Evolutionary conservation across 768 basidiomycete genomes (phyloP).

Genomic region (Cystobasidium ongulense): DNA sequence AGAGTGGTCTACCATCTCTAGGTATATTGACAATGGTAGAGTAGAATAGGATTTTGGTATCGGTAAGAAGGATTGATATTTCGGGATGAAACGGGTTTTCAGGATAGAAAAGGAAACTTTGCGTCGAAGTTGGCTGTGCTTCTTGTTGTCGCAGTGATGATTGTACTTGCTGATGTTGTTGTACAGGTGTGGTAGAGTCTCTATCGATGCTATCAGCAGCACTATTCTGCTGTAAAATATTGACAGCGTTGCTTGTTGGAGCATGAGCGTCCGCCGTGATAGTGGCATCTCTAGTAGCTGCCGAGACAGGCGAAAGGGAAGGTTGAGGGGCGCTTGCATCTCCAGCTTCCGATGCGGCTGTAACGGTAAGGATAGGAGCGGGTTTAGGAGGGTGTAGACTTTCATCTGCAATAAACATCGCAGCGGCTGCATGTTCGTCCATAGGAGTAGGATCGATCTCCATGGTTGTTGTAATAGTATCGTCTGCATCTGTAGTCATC

Average conservation of each 20-base stretch:
- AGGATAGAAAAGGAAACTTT: slow-evolving; percentile 30
- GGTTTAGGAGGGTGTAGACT: slow-evolving; percentile 6
- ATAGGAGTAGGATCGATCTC: slow-evolving; percentile 1
- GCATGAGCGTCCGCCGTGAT: background rate
- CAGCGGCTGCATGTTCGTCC: slow-evolving; percentile 3
- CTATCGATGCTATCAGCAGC: background rate
- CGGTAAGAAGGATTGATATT: slow-evolving; percentile 26
- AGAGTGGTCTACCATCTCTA: background rate
- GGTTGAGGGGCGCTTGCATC: background rate
- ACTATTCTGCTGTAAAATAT: background rate
- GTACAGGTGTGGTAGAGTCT: background rate
- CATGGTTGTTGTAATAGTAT: background rate
- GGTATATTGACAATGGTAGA: background rate
- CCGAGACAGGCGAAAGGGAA: background rate
- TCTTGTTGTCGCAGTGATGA: background rate
- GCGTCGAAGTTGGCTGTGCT: background rate
- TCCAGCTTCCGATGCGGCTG: background rate
- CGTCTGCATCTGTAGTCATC: background rate
- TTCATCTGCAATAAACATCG: slow-evolving; percentile 9
- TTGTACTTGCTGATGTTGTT: background rate
- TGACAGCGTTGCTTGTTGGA: background rate
- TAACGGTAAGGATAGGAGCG: background rate
- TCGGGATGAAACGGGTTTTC: slow-evolving; percentile 22
- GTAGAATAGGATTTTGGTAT: slow-evolving; percentile 28
- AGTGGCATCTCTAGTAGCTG: background rate